A percentile compares a stretch with the other conserved stretches of the same genome.
Conservation (phyloP, 495 filamentous ascomycete species). For the Aspergillus avenaceus region DNA sequence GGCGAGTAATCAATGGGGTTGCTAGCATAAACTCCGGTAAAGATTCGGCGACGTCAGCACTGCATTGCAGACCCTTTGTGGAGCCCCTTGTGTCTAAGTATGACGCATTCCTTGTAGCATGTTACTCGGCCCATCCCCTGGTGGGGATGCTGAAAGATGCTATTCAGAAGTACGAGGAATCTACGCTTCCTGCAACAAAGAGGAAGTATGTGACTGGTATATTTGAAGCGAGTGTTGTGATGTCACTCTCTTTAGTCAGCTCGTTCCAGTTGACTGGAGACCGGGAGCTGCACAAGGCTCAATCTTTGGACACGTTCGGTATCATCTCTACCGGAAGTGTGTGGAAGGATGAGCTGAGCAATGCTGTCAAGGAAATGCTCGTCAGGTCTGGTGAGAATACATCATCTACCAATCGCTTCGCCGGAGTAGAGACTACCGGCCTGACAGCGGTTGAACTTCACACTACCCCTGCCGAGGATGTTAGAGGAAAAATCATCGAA, state of each 20-base stretch:
- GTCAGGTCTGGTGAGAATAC: slow-evolving; percentile 36
- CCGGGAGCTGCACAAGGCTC: slow-evolving; percentile 21
- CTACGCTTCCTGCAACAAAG: slow-evolving; percentile 5
- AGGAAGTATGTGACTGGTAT: slow-evolving; percentile 72
- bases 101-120: slow-evolving; percentile 80
- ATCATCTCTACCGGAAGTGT: slow-evolving; percentile 84
- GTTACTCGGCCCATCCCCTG: slow-evolving; percentile 84
- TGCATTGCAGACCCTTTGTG: slow-evolving; percentile 55
- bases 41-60: slow-evolving; percentile 49
- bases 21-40: slow-evolving; percentile 46
- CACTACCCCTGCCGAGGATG: slow-evolving; percentile 56
- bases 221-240: slow-evolving; percentile 72
- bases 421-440: slow-evolving; percentile 80
- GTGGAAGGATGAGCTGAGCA: slow-evolving; percentile 70
- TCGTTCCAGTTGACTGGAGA: slow-evolving; percentile 30
- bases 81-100: slow-evolving; percentile 47
- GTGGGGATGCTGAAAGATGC: slow-evolving; percentile 54
- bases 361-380: slow-evolving; percentile 54
- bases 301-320: slow-evolving; percentile 61
- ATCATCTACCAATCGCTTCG: slow-evolving; percentile 48
- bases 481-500: slow-evolving; percentile 61
- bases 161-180: slow-evolving; percentile 23
- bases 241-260: slow-evolving; percentile 48
- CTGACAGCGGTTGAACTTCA: slow-evolving; percentile 81
- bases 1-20: slow-evolving; percentile 25